A percentile compares a stretch with the other conserved stretches of the same genome.
Conservation (phyloP, 192 early-diverging fungal genomes). For the Diversispora epigaea region DNA sequence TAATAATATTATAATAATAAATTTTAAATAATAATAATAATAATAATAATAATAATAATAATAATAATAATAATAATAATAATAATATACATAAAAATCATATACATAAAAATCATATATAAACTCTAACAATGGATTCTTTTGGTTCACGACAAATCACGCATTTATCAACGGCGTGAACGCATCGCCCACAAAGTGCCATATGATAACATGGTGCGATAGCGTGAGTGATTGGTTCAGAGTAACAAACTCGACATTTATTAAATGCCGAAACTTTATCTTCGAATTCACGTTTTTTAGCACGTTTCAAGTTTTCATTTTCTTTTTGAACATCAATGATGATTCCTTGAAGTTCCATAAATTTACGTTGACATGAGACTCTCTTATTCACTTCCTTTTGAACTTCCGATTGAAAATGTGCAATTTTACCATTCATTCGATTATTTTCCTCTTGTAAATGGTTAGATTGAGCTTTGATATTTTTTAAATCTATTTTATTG, state of each 20-base stretch:
- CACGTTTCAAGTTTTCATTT: not conserved
- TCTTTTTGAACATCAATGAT: not conserved
- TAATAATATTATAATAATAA: too few species aligned
- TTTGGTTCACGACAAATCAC: slow-evolving; percentile 17
- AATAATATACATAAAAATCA: too few species aligned
- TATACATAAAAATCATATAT: too few species aligned
- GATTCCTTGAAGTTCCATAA: slow-evolving; percentile 9
- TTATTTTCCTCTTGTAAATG: too few species aligned
- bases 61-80: too few species aligned
- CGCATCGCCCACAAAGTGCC: slow-evolving; percentile 44
- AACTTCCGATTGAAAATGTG: not conserved
- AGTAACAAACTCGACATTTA: slow-evolving; percentile 48
- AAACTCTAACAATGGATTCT: slow-evolving; percentile 8
- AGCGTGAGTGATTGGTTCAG: slow-evolving; percentile 38
- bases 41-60: too few species aligned
- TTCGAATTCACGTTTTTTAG: not conserved
- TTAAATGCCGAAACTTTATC: slow-evolving; percentile 5
- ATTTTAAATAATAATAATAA: too few species aligned
- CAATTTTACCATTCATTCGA: not conserved
- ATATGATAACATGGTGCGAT: slow-evolving; percentile 45
- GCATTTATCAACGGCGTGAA: slow-evolving; percentile 3
- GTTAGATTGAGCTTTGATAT: too few species aligned
- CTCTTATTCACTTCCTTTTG: not conserved
- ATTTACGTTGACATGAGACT: not conserved
- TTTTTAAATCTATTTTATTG: too few species aligned